Conservation (phyloP, 176 grass and related monocot species). For the Raddia guianensis region DNA sequence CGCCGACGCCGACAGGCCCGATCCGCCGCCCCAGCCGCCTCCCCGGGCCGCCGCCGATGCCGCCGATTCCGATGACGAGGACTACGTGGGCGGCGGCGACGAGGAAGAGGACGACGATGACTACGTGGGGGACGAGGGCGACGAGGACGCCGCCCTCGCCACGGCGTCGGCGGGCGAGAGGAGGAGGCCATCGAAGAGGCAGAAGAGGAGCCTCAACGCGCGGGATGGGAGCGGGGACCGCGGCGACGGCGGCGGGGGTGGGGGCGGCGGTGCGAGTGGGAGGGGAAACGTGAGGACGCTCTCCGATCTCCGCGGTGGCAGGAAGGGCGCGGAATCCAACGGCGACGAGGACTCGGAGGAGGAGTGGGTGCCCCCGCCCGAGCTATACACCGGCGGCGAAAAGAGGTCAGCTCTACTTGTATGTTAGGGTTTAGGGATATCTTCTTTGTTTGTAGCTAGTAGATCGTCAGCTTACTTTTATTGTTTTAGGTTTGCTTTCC, state of each 20-base stretch:
- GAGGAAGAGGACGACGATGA: slow-evolving; percentile 41
- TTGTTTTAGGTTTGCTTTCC: slow-evolving; percentile 35
- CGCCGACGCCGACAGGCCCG: slow-evolving; percentile 21
- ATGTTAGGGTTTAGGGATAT: neutral
- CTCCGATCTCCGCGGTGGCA: slow-evolving; percentile 56
- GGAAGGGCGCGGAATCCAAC: slow-evolving; percentile 35
- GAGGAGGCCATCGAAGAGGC: slow-evolving; percentile 47
- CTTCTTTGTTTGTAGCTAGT: neutral
- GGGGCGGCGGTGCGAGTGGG: slow-evolving; percentile 27
- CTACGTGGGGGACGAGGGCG: slow-evolving; percentile 31
- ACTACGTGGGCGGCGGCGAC: slow-evolving; percentile 39
- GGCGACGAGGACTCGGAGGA: slow-evolving; percentile 53
- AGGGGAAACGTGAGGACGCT: slow-evolving; percentile 53
- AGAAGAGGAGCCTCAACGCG: slow-evolving; percentile 39
- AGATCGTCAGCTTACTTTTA: slow-evolving; percentile 32
- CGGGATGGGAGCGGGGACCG: slow-evolving; percentile 25
- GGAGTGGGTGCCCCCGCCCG: slow-evolving; percentile 50
- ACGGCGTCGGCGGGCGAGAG: slow-evolving; percentile 31
- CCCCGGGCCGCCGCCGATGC: neutral
- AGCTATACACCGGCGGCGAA: slow-evolving; percentile 60
- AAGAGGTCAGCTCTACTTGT: slow-evolving; percentile 54
- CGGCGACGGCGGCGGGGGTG: neutral
- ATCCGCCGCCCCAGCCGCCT: slow-evolving; percentile 40
- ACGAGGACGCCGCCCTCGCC: slow-evolving; percentile 50
- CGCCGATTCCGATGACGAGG: slow-evolving; percentile 36